phyloP scores from a whole-genome alignment of 176 grass and related monocot genomes.

The Cenchrus fungigraminus region DNA sequence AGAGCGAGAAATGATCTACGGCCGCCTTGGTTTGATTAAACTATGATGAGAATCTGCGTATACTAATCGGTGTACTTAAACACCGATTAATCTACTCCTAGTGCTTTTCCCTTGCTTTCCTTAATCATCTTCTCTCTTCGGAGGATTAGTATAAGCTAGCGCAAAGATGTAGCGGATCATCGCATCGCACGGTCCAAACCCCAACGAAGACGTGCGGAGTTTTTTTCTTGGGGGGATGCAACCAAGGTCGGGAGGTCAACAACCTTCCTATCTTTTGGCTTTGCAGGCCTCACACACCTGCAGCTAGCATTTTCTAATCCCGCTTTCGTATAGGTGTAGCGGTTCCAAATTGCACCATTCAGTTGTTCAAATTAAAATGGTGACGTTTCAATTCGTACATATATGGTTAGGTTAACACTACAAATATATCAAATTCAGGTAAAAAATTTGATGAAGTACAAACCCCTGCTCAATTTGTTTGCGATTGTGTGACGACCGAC shows the following conservation, averaged over 20 bases:
- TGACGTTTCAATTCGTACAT: not conserved
- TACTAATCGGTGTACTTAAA: constrained; percentile 27
- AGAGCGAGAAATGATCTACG: constrained; percentile 26
- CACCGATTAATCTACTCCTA: not conserved
- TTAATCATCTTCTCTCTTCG: constrained; percentile 31
- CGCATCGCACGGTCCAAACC: constrained; percentile 4
- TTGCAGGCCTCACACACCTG: not conserved
- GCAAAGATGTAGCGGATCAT: constrained; percentile 47
- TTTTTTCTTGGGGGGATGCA: not conserved
- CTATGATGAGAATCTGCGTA: constrained; percentile 54
- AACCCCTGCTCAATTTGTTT: too few relatives aligned
- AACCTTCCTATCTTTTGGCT: constrained; percentile 13
- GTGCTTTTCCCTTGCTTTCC: constrained; percentile 43
- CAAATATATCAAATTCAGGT: not conserved
- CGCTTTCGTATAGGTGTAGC: not conserved
- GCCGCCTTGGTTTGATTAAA: constrained; percentile 54
- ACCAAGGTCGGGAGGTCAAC: constrained; percentile 47
- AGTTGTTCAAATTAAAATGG: not conserved
- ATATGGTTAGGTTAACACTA: not conserved
- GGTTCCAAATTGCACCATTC: not conserved
- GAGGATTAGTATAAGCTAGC: constrained; percentile 38
- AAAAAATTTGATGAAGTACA: too few relatives aligned
- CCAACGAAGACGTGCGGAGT: not conserved
- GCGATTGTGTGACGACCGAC: too few relatives aligned
- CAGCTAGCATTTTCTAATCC: not conserved